Evolutionary conservation across 306 rosid species (phyloP).

Genomic region (Vigna hirtella): DNA sequence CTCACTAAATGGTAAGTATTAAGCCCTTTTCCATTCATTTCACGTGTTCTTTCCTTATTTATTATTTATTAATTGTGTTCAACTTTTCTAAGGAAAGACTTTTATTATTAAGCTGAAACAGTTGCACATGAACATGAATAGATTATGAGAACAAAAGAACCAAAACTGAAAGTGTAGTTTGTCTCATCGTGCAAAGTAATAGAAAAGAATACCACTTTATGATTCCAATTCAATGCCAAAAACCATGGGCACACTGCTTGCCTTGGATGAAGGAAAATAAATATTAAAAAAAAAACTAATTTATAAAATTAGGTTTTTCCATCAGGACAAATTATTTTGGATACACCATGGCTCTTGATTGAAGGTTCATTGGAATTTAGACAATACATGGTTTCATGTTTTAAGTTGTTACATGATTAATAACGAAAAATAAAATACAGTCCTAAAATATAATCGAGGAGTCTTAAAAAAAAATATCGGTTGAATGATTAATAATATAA

Average conservation of each 20-base stretch:
- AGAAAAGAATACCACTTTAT: background rate
- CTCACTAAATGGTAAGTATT: too few relatives aligned
- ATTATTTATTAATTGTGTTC: background rate
- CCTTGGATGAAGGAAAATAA: background rate
- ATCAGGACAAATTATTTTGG: background rate
- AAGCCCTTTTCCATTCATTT: too few relatives aligned
- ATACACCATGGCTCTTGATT: background rate
- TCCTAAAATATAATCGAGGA: background rate
- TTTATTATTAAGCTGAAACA: background rate
- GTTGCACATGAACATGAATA: background rate
- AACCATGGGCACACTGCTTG: background rate
- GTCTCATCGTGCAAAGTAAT: background rate
- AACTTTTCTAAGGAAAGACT: background rate
- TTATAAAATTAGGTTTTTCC: background rate
- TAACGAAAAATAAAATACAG: background rate
- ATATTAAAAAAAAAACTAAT: background rate
- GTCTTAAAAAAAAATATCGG: background rate
- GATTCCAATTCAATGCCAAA: background rate
- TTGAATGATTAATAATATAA: background rate
- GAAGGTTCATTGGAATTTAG: background rate
- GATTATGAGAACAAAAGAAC: background rate
- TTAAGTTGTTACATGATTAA: background rate
- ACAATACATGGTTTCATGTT: background rate
- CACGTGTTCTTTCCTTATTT: too few relatives aligned
- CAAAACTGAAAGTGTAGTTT: background rate